A percentile compares a stretch with the other conserved stretches of the same genome.
These are phyloP conservation scores for Ophiostoma piceae DNA, from an alignment of 2,329 filamentous ascomycete genomes.

Conservation along the genomic window DNA sequence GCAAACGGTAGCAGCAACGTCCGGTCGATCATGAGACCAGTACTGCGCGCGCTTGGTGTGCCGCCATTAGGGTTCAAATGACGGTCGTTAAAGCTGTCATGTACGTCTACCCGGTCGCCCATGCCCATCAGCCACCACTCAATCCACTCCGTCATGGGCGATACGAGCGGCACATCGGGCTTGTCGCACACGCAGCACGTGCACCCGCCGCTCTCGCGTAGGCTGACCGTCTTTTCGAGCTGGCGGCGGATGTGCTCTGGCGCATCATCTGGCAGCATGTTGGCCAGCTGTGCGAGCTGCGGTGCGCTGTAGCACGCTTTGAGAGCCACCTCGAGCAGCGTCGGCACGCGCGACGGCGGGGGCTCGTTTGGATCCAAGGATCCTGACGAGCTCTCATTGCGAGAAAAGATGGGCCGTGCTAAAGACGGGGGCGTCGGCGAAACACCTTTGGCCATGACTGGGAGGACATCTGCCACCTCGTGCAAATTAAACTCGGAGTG, in stretches of 20 bases:
- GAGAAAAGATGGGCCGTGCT: not conserved
- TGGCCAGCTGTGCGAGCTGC: conserved; percentile 37
- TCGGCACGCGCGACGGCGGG: conserved; percentile 37
- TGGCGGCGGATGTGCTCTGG: conserved; percentile 39
- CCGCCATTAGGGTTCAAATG: no score
- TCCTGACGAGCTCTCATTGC: not conserved
- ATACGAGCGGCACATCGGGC: conserved; percentile 41
- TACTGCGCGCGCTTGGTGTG: conserved; percentile 7
- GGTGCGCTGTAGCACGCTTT: conserved; percentile 42
- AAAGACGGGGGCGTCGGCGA: conserved; percentile 19
- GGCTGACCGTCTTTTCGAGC: conserved; percentile 38
- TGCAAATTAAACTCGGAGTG: conserved; percentile 19
- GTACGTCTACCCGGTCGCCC: not conserved
- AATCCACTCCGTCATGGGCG: conserved; percentile 53
- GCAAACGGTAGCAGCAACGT: conserved; percentile 42
- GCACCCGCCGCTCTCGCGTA: conserved; percentile 46
- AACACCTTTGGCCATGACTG: conserved; percentile 23
- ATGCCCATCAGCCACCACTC: conserved; percentile 51
- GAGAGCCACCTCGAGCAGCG: conserved; percentile 48
- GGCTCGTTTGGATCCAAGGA: not conserved
- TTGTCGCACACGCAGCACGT: conserved; percentile 48
- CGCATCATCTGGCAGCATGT: conserved; percentile 40
- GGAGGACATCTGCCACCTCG: conserved; percentile 12
- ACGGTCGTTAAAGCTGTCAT: no score
- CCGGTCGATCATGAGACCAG: conserved; percentile 31